phyloP scores from a whole-genome alignment of 805 yeast species.

The Lipomyces lipofer region DNA sequence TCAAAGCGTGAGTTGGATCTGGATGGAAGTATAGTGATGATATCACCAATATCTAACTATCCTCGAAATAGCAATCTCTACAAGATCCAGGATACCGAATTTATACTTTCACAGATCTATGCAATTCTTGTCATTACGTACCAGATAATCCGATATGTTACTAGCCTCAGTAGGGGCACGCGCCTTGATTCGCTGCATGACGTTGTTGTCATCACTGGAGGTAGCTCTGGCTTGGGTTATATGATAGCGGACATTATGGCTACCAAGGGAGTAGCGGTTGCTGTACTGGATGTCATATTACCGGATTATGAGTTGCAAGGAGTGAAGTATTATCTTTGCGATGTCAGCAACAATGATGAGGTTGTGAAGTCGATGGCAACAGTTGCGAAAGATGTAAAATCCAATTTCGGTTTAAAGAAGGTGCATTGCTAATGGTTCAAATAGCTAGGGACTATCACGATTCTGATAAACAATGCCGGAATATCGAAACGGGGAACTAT shows the following conservation, averaged over 20 bases:
- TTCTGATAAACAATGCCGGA: conserved; percentile 86
- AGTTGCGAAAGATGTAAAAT: conserved; percentile 42
- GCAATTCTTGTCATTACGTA: conserved; percentile 14
- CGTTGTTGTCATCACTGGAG: conserved; percentile 80
- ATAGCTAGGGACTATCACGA: conserved; percentile 59
- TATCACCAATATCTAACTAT: too few relatives aligned
- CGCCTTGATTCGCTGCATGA: conserved; percentile 44
- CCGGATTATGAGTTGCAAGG: conserved; percentile 41
- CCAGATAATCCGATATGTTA: conserved; percentile 7
- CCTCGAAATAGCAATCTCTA: not conserved
- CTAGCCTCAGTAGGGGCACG: not conserved
- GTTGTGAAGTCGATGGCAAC: conserved; percentile 45
- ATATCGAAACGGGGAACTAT: conserved; percentile 58
- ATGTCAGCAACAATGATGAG: conserved; percentile 57
- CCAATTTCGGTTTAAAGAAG: too few relatives aligned
- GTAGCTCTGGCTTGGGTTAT: conserved; percentile 73
- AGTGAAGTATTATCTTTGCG: conserved; percentile 64
- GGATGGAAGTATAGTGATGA: not conserved
- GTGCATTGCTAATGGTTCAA: not conserved
- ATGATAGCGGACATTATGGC: conserved; percentile 55
- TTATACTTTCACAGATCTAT: conserved; percentile 14
- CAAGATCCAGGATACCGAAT: conserved; percentile 1
- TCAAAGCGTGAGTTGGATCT: not conserved
- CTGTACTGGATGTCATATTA: conserved; percentile 60
- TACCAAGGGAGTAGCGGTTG: conserved; percentile 49